Base-by-base conservation (phyloP, 192 early-diverging fungal genomes). In the Rhizophagus clarus region DNA sequence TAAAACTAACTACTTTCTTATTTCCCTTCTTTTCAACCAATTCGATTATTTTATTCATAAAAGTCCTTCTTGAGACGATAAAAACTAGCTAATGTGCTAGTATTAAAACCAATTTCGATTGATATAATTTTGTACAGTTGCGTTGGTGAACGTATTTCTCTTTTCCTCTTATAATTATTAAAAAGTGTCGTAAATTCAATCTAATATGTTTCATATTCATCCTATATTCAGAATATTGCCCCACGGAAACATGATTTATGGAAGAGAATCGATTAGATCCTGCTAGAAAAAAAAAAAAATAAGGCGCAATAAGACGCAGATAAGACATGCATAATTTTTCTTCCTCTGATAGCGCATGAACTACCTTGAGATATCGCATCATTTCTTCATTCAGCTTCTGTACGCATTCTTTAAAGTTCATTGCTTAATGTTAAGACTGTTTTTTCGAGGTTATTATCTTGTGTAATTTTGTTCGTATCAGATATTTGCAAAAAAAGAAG, bases 51-150 rank as follows among this genome's bases (percentile, higher is more conserved):
- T 61, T 61, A 61, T 61, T 20, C 15, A 61, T 20, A 61, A 20
- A 61, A 61, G 61, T 61, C 22, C 15, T 61, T 61, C 9, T 61
- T 37, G 34, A 37, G 61, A n/a, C 15, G 61, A 61, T 61, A 61
- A 61, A 61, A 61, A 61, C 61, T 17, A 61, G 61, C 61, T 61
- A 61, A 61, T 61, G 61, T 61, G 61, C 61, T 61, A 61, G 61
- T 20, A 20, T 20, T 61, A 61, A 61, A 20, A 1, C 61, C 61
- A 20, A 61, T 61, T 61, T 61, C 61, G 9, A 61, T 61, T 20
- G 61, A 61, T 20, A 61, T 22, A 61, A 61, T 61, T 1, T 61
- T 61, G 61, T 61, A 61, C 15, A 61, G 1, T 61, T 61, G 61
- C 24, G 15, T 61, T 61, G 61, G 34, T 3, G 34, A 37, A 37